Evolutionary conservation across 169 alveolate genomes (phyloP).

Genomic region (Plasmodium chabaudi): DNA sequence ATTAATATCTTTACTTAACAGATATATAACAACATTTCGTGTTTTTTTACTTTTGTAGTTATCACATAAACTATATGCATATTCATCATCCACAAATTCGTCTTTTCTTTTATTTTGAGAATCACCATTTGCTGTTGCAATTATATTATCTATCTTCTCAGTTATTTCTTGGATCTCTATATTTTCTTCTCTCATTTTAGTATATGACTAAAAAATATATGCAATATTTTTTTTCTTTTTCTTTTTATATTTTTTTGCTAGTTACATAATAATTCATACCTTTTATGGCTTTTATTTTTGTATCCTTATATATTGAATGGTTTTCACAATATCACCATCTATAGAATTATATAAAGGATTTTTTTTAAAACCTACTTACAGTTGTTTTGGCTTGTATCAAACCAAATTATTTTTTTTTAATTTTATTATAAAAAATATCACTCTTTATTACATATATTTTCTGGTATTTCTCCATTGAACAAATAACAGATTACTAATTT

Average conservation of each 20-base stretch:
- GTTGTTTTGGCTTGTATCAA: too few relatives aligned
- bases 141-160: constrained; percentile 1
- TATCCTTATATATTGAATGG: too few relatives aligned
- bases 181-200: constrained; percentile 12
- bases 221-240: neutral
- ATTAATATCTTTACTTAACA: constrained; percentile 75
- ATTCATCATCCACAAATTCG: constrained; percentile 72
- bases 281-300: too few relatives aligned
- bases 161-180: constrained; percentile 1
- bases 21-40: constrained; percentile 79
- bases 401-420: too few relatives aligned
- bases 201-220: neutral
- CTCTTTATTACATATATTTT: too few relatives aligned
- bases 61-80: constrained; percentile 85
- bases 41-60: constrained; percentile 82
- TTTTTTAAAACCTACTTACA: too few relatives aligned
- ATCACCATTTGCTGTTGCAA: neutral
- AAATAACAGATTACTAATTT: too few relatives aligned
- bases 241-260: neutral
- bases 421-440: too few relatives aligned
- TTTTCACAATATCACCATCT: too few relatives aligned
- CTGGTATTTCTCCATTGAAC: too few relatives aligned
- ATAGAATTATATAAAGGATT: too few relatives aligned
- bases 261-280: constrained; percentile 4
- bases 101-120: constrained; percentile 35